Percentiles rank a stretch among this genome's conserved stretches.
phyloP scores from a whole-genome alignment of 2,329 filamentous ascomycete genomes.

The Botrytis hyacinthi region DNA sequence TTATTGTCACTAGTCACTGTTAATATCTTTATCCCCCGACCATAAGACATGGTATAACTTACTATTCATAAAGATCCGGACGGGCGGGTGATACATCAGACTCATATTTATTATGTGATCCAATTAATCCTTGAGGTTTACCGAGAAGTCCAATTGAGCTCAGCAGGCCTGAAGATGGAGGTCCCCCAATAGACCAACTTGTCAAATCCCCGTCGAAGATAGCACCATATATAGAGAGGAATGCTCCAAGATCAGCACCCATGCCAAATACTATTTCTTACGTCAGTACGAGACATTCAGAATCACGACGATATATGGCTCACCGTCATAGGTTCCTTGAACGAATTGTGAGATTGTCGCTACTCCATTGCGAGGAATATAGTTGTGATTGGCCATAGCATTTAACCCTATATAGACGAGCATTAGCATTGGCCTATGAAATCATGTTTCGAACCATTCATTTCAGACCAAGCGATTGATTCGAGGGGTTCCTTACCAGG shows the following conservation, averaged over 20 bases:
- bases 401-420: slow-evolving; percentile 36
- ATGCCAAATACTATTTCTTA: slow-evolving; percentile 45
- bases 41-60: slow-evolving; percentile 9
- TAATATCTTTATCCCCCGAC: background rate
- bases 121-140: slow-evolving; percentile 47
- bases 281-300: background rate
- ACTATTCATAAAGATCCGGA: slow-evolving; percentile 49
- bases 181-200: slow-evolving; percentile 53
- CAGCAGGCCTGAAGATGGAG: slow-evolving; percentile 37
- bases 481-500: slow-evolving; percentile 34
- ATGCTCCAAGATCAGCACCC: slow-evolving; percentile 42
- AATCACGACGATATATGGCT: slow-evolving; percentile 18
- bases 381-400: slow-evolving; percentile 45
- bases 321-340: slow-evolving; percentile 34
- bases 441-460: background rate
- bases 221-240: slow-evolving; percentile 45
- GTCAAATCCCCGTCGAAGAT: slow-evolving; percentile 50
- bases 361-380: slow-evolving; percentile 44
- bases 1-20: slow-evolving; percentile 45
- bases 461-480: background rate
- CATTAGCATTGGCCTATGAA: background rate
- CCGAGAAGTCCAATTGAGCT: slow-evolving; percentile 35
- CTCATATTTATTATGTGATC: slow-evolving; percentile 57
- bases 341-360: slow-evolving; percentile 36
- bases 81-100: slow-evolving; percentile 52